Conservation (phyloP, 2,329 filamentous ascomycete genomes). For the Cercospora janseana region DNA sequence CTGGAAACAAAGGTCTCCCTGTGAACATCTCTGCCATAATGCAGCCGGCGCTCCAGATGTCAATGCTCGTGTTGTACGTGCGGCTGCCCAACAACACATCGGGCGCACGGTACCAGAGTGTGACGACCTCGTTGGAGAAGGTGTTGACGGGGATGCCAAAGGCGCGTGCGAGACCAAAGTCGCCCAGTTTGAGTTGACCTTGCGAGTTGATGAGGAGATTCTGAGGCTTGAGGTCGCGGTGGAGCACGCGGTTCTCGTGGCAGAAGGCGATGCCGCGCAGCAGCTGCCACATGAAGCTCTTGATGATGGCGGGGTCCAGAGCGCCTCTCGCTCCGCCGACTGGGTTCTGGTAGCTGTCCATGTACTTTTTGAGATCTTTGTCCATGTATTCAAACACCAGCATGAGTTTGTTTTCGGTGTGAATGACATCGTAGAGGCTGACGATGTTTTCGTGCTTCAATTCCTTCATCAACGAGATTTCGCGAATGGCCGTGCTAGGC, state of each 20-base stretch:
- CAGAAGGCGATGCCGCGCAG: constrained; percentile 95
- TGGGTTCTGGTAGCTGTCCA: constrained; percentile 60
- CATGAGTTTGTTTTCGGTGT: constrained; percentile 99
- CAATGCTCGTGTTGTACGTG: constrained; percentile 99
- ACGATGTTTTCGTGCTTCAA: constrained; percentile 99
- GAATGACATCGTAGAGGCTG: constrained; percentile 94
- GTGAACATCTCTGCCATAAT: constrained; percentile 99
- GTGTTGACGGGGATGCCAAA: constrained; percentile 98
- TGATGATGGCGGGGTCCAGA: constrained; percentile 85
- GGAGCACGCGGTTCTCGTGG: constrained; percentile 93
- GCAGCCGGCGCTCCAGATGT: constrained; percentile 98
- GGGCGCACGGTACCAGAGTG: constrained; percentile 94
- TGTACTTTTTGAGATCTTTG: constrained; percentile 96
- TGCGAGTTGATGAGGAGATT: constrained; percentile 94
- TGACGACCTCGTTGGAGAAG: constrained; percentile 97
- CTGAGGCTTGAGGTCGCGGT: constrained; percentile 93
- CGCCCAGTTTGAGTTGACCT: constrained; percentile 84
- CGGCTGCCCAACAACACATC: constrained; percentile 90
- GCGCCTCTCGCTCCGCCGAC: constrained; percentile 84
- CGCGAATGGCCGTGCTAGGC: constrained; percentile 92
- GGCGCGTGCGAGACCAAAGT: constrained; percentile 89
- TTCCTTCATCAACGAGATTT: constrained; percentile 99
- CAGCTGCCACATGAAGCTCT: constrained; percentile 98
- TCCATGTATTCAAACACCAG: constrained; percentile 99
- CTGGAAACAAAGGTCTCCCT: constrained; percentile 89